A percentile compares a stretch with the other conserved stretches of the same genome.
These are phyloP conservation scores for Emergomyces pasteurianus DNA, from an alignment of 2,329 filamentous ascomycete genomes.

Conservation along the genomic window DNA sequence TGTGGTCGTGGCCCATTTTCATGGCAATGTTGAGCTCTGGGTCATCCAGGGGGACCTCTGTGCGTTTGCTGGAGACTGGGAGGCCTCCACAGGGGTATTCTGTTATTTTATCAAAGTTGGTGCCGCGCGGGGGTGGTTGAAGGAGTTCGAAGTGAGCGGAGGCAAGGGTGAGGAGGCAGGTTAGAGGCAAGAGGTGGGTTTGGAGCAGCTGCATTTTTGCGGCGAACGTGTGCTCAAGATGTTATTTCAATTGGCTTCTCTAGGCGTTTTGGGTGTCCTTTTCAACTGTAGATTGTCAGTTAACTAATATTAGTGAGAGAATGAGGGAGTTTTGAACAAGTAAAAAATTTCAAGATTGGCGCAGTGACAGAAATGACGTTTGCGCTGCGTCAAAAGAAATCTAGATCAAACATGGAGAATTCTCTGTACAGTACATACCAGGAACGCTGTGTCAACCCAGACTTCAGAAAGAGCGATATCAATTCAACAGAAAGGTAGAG, in stretches of 20 bases:
- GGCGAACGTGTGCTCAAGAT: too few species aligned
- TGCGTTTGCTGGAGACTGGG: conserved; percentile 34
- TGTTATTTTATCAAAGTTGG: conserved; percentile 35
- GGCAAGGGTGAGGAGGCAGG: conserved; percentile 33
- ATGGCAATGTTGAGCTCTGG: conserved; percentile 40
- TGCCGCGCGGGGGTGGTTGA: conserved; percentile 41
- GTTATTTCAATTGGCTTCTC: not conserved
- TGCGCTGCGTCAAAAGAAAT: not conserved
- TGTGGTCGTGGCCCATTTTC: conserved; percentile 40
- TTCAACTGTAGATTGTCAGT: not conserved
- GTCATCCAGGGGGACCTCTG: conserved; percentile 37
- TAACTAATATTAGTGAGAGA: not conserved
- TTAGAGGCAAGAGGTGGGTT: conserved; percentile 31
- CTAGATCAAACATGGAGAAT: not conserved
- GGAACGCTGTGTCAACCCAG: not conserved
- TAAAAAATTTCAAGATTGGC: not conserved
- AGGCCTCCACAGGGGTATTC: conserved; percentile 42
- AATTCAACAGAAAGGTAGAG: too few species aligned
- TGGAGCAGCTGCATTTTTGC: conserved; percentile 19
- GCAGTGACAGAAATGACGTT: not conserved
- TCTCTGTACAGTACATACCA: not conserved
- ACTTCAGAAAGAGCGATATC: not conserved
- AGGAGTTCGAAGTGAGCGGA: conserved; percentile 46
- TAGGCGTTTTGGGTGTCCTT: not conserved
- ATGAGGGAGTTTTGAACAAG: not conserved